Base-by-base conservation (phyloP, 108 stramenopile genomes). In the Skeletonema grethae region DNA sequence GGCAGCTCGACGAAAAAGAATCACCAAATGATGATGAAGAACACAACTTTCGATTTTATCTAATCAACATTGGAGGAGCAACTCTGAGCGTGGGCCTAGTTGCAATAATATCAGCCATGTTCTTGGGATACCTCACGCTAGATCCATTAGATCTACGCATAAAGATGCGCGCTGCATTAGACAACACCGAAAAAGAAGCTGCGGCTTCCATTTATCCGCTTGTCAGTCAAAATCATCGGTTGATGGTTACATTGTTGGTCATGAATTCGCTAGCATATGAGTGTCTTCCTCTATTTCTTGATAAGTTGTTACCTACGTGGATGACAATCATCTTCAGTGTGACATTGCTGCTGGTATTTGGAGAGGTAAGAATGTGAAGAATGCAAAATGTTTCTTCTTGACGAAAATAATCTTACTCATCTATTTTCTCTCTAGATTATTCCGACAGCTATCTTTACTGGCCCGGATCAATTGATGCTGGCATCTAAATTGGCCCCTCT, bases 201-300 rank as follows among this genome's bases (percentile, higher is more conserved):
- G 86, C 89, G 1, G 59, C 74, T 20, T 41, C 67, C 0, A 58
- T 87, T 30, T 70, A 77, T 18, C 87, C 89, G 3, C n/a, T 90
- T 41, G 75, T 87, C 8, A 43, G 79, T 61, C 66, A 86, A 38
- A 92, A 92, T 36, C 97, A 97, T 82, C 85, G 84, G 28, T 77
- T 96, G 4, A 83, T 97, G 11, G 92, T 95, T 25, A 96, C 95
- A 7, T 77, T 97, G 10, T 80, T 97, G 7, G 72, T 97, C n/a
- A 82, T 93, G 67, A 96, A 97, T 84, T 87, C 95, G 11, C 36
- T 88, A 4, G 86, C 89, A n/a, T 91, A 90, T 65, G 93, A 97
- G 74, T 87, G 89, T 12, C 82, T 97, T 43, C 96, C 97, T 2
- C 64, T 97, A n/a, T 96, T 97, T 70, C 53, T 96, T 28, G 94